Base-by-base conservation (phyloP, 2,329 filamentous ascomycete genomes). In the Xylaria sp. region DNA sequence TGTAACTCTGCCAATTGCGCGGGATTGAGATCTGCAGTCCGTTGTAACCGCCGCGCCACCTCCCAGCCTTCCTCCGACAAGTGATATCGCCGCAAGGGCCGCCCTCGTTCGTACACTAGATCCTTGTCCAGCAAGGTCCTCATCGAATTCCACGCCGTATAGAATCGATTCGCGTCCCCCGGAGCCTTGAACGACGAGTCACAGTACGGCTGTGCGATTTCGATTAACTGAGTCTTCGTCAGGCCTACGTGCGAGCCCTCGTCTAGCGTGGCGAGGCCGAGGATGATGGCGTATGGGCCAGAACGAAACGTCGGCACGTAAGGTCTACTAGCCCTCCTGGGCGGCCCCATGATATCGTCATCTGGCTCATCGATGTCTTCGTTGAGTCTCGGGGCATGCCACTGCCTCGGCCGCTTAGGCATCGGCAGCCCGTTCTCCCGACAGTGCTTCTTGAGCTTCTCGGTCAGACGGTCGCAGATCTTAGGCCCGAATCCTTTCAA, bases 141-240 rank as follows among this genome's bases (percentile, higher is more conserved):
- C 81, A 93, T 92, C 1, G 89, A 91, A 68, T 83, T 88, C 90
- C 90, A 94, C 0, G 90, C 90, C 0, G 90, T 93, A 67, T 90
- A 90, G 67, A 83, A 89, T 59, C 86, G 88, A 9, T 80, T 86
- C 0, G 88, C 78, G 57, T 90, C 87, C 47, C 76, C 79, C 0
- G 88, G 86, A 0, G 82, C 84, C 0, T 82, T 87, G 67, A 91
- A 92, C 0, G 89, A 92, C 1, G 86, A 76, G 69, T 92, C 88
- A 67, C 87, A 91, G 70, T 89, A 79, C 5, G 83, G 83, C 67
- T 93, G 88, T 0, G 89, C 88, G 10, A 80, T 76, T 60, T 86
- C 84, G 51, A 92, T 87, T 2, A 92, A 74, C 59, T 89, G 81
- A 5, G 79, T 70, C 70, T 92, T 93, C 8, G 85, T 83, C 73